Evolutionary conservation across 345 rosid species (phyloP).

Genomic region (Arabidopsis thaliana): DNA sequence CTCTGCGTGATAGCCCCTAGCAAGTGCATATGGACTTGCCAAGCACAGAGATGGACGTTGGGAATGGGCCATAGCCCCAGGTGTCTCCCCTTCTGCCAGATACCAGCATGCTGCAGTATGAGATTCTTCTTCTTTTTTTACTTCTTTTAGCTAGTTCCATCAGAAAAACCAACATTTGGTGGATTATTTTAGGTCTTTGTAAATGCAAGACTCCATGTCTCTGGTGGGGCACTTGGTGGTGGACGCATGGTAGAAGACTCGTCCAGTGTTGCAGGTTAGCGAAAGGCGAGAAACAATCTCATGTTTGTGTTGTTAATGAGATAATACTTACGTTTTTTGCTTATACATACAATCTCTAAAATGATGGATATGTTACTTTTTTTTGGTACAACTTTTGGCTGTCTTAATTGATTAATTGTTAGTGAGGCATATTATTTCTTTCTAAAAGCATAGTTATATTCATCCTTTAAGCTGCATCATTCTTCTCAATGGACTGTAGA

Average conservation of each 20-base stretch:
- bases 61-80: slow-evolving; percentile 99
- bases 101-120: slow-evolving; percentile 99
- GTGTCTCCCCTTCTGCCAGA: slow-evolving; percentile 98
- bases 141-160: slow-evolving; percentile 25
- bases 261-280: slow-evolving; percentile 92
- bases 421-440: slow-evolving; percentile 14
- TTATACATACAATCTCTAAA: not conserved
- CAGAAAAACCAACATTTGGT: slow-evolving; percentile 26
- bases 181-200: slow-evolving; percentile 78
- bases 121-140: slow-evolving; percentile 25
- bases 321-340: not conserved
- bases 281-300: not conserved
- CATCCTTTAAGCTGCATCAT: slow-evolving; percentile 17
- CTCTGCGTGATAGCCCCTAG: slow-evolving; percentile 68
- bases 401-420: not conserved
- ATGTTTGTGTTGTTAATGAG: slow-evolving; percentile 22
- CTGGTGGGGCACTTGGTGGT: slow-evolving; percentile 99
- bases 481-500: slow-evolving; percentile 6
- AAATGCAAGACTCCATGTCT: slow-evolving; percentile 97
- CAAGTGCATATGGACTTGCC: slow-evolving; percentile 99
- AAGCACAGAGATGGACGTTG: slow-evolving; percentile 99
- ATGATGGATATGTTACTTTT: not conserved
- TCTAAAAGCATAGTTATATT: slow-evolving; percentile 3
- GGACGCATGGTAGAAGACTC: slow-evolving; percentile 99
- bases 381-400: not conserved